These are phyloP conservation scores for Dillenia turbinata DNA, from an alignment of 164 flowering plant species.

Conservation along the genomic window DNA sequence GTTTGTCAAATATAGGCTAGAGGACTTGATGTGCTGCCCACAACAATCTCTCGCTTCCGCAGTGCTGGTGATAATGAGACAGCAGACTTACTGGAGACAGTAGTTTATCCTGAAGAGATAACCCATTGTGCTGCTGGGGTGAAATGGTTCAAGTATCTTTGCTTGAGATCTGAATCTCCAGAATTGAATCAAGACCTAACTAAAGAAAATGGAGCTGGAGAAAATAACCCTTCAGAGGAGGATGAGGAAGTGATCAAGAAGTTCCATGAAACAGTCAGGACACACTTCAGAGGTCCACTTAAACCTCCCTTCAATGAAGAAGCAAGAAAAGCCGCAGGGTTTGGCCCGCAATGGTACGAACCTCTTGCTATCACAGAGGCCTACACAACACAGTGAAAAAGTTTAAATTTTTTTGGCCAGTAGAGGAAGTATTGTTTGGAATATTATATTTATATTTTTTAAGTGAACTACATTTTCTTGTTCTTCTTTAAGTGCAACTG, in stretches of 20 bases:
- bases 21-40: slow-evolving; percentile 91
- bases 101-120: slow-evolving; percentile 88
- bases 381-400: slow-evolving; percentile 69
- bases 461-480: no score
- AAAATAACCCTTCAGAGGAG: slow-evolving; percentile 1
- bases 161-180: slow-evolving; percentile 35
- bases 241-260: slow-evolving; percentile 42
- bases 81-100: slow-evolving; percentile 76
- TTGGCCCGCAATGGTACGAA: slow-evolving; percentile 84
- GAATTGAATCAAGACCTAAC: neutral
- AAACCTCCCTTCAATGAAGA: slow-evolving; percentile 88
- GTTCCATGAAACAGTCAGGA: slow-evolving; percentile 67
- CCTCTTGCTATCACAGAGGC: slow-evolving; percentile 76
- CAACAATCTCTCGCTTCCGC: slow-evolving; percentile 85
- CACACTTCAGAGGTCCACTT: slow-evolving; percentile 74
- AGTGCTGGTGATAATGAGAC: slow-evolving; percentile 77
- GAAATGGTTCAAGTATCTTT: slow-evolving; percentile 85
- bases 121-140: slow-evolving; percentile 96
- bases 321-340: slow-evolving; percentile 88
- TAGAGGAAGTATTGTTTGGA: slow-evolving; percentile 8
- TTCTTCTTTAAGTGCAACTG: no score
- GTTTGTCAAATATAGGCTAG: slow-evolving; percentile 47
- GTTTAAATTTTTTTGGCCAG: slow-evolving; percentile 62
- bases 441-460: no score
- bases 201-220: slow-evolving; percentile 6